Evolutionary conservation across 805 yeast species (phyloP).

Genomic region (Teunomyces aglyptinius): DNA sequence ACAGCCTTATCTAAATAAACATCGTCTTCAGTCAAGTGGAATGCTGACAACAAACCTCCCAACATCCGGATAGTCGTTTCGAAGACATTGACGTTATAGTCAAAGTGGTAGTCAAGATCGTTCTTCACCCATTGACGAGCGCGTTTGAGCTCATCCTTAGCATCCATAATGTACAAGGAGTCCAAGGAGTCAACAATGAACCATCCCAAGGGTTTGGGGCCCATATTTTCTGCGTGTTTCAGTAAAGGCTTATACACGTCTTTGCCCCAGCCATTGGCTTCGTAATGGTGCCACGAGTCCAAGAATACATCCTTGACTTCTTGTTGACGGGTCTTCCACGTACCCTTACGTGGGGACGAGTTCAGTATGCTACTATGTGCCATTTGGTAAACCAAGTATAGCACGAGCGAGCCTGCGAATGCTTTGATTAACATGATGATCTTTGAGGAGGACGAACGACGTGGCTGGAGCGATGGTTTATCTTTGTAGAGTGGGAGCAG

Average conservation of each 20-base stretch:
- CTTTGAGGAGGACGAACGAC: slow-evolving; percentile 11
- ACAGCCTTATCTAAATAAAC: slow-evolving; percentile 74
- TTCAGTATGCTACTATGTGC: slow-evolving; percentile 9
- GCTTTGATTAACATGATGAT: slow-evolving; percentile 43
- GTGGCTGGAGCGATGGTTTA: slow-evolving; percentile 20
- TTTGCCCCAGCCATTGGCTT: slow-evolving; percentile 75
- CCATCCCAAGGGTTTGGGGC: slow-evolving; percentile 85
- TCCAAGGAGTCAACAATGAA: slow-evolving; percentile 86
- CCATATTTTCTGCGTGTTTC: slow-evolving; percentile 68
- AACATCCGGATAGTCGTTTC: slow-evolving; percentile 95
- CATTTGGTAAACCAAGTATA: slow-evolving; percentile 39
- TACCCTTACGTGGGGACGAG: not conserved
- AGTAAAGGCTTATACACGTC: slow-evolving; percentile 75
- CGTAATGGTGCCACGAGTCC: slow-evolving; percentile 77
- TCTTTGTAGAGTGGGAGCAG: slow-evolving; percentile 35
- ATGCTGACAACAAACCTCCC: slow-evolving; percentile 88
- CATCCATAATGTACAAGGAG: slow-evolving; percentile 75
- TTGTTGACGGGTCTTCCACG: slow-evolving; percentile 51
- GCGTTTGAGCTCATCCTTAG: slow-evolving; percentile 55
- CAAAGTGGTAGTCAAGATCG: slow-evolving; percentile 67
- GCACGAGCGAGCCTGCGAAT: slow-evolving; percentile 34
- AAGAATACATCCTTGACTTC: slow-evolving; percentile 67
- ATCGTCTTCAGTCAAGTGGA: slow-evolving; percentile 66
- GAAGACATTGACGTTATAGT: slow-evolving; percentile 75
- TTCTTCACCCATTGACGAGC: slow-evolving; percentile 75